Base-by-base conservation (phyloP, 495 filamentous ascomycete species). In the Entonaema liquescens region DNA sequence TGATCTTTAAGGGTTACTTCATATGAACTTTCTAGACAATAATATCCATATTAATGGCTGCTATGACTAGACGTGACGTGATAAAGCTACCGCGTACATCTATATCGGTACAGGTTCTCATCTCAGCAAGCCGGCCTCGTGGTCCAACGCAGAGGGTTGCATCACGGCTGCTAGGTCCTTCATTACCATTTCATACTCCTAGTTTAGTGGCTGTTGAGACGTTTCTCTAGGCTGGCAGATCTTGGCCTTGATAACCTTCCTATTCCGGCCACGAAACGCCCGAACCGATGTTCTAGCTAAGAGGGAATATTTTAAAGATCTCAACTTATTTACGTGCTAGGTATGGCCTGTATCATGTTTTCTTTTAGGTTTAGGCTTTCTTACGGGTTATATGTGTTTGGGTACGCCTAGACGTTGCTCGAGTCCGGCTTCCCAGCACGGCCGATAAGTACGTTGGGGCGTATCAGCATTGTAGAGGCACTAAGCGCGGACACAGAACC, bases 171-270 rank as follows among this genome's bases (percentile, higher is more conserved):
- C 54, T 25, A 63, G 26, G 38, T n/a, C 53, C 42, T 69, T 15
- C 40, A 36, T 38, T 25, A 11, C 28, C 23, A 40, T 17, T 21
- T 31, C 44, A 21, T 47, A 12, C 36, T 11, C 35, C 17, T 26
- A 1, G 29, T 23, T 8, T 25, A 47, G 33, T 35, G 6, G 38
- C 21, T 50, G 13, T 9, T 4, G 56, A 29, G 35, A 13, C 26
- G 33, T n/a, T 28, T 12, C 7, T 25, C 21, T 33, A 4, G 19
- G 17, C 17, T 11, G 42, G 19, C 42, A 11, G 66, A 62, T 50
- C 28, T 68, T 62, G 17, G 31, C 59, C 21, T 7, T 58, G 59
- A 62, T 42, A 68, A 68, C 59, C 59, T 68, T 68, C 59, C 66
- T 68, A 68, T 68, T 59, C 66, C 13, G 42, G 59, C 21, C 50